Evolutionary conservation across 768 basidiomycete genomes (phyloP), one percentile per base, ranked within the genome.

Genomic region (Pleurotus salmoneostramineus): DNA sequence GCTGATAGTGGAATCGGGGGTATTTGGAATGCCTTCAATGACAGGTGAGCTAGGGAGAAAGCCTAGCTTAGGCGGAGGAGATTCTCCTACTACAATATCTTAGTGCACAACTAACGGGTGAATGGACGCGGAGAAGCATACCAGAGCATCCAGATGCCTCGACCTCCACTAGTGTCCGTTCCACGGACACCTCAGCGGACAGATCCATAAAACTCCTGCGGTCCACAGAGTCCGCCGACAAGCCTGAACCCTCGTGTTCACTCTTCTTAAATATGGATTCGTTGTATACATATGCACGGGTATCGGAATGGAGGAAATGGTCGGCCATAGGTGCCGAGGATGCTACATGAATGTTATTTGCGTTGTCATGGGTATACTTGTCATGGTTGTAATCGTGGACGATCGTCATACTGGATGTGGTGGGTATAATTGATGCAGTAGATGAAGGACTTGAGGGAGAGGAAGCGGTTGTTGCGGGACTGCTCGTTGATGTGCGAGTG

Each of bases 191-290:
- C 34, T 51, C 50, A 21, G 40, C 17, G 27, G 52, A 55, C 21
- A 55, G 8, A 32, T 55, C 52, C 52, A 55, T 55, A 55, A 55
- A 55, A 43, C 52, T 55, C 17, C 37, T 42, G 31, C 40, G 6
- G 27, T 11, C 40, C 36, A 31, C 52, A 32, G 52, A n/a, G 27
- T 11, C 40, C 36, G n/a, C 52, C 12, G 52, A 51, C 14, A 51
- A 31, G 7, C 50, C 36, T 7, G 33, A 8, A 21, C 27, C 32
- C 37, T 43, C 52, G 7, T 17, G 35, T 27, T 32, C 17, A 31
- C 15, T 43, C 37, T 21, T 31, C 21, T 49, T 49, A 8, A 45
- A 45, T 45, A 49, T 49, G 27, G 48, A 32, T 27, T 49, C 3
- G 33, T 15, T 32, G 33, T 32, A 32, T 11, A 32, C 33, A 17